Conservation (phyloP, 139 green algal genomes). For the Haematococcus sp. region DNA sequence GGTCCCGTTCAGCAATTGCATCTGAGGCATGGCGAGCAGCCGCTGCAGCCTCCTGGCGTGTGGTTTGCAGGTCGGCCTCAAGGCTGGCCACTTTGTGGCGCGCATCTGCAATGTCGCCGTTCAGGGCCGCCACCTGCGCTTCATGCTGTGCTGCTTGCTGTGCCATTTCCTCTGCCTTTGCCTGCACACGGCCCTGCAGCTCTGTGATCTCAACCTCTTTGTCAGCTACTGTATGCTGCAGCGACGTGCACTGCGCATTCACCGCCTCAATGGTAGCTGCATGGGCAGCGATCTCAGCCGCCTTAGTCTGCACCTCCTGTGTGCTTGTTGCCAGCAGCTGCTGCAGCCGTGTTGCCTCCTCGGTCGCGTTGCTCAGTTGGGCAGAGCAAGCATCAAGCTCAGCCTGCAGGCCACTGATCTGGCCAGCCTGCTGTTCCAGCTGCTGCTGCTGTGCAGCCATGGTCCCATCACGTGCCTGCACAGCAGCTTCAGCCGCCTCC, state of each 20-base stretch:
- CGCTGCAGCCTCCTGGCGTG: neutral
- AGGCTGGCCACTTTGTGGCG: neutral
- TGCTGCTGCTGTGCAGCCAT: neutral
- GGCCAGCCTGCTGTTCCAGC: neutral
- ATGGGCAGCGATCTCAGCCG: neutral
- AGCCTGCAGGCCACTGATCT: neutral
- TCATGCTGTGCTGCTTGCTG: neutral
- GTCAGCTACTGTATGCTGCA: neutral
- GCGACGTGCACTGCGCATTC: neutral
- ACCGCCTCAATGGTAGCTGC: neutral
- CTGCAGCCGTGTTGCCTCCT: neutral
- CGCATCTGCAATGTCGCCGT: too few relatives aligned
- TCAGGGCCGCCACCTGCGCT: neutral
- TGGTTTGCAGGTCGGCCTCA: neutral
- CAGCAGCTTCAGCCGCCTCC: neutral
- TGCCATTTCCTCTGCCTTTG: neutral
- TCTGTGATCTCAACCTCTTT: neutral
- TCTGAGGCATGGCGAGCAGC: neutral
- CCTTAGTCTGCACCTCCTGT: neutral
- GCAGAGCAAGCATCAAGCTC: neutral
- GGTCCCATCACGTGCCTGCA: neutral
- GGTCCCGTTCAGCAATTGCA: too few relatives aligned
- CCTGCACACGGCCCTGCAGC: neutral
- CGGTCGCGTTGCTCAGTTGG: neutral
- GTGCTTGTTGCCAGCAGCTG: constrained; percentile 8